A percentile compares a stretch with the other conserved stretches of the same genome.
phyloP scores from a whole-genome alignment of 305 asterid species.

The Fraxinus sp. region DNA sequence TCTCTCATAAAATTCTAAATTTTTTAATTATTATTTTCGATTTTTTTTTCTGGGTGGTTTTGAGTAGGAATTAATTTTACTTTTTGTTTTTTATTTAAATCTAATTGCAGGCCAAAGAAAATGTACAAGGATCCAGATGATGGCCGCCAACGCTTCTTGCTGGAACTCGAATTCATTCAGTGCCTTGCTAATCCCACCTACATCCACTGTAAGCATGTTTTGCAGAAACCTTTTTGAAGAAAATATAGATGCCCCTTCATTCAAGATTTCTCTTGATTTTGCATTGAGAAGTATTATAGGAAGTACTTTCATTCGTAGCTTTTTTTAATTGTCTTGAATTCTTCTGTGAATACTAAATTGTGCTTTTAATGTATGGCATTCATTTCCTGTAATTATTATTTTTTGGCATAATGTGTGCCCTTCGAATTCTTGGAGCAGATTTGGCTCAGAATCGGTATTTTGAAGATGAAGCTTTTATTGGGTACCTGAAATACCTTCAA shows the following conservation, averaged over 20 bases:
- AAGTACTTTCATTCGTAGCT: not conserved
- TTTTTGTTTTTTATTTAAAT: not conserved
- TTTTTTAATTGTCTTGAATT: not conserved
- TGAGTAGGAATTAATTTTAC: not conserved
- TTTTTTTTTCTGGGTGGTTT: not conserved
- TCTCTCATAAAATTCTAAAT: not conserved
- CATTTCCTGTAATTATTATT: not conserved
- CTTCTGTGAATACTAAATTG: not conserved
- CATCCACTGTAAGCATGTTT: conserved; percentile 55
- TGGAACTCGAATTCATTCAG: conserved; percentile 82
- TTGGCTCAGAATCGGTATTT: conserved; percentile 94
- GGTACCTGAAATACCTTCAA: conserved; percentile 85
- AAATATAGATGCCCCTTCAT: not conserved
- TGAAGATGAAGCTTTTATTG: conserved; percentile 90
- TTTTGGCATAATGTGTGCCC: conserved; percentile 17
- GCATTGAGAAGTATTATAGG: not conserved
- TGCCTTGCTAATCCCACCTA: conserved; percentile 90
- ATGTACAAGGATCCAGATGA: conserved; percentile 70
- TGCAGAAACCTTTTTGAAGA: not conserved
- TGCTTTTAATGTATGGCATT: not conserved
- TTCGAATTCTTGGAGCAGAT: conserved; percentile 44
- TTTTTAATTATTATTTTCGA: too few relatives aligned
- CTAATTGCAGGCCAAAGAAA: conserved; percentile 41
- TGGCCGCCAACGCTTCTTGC: conserved; percentile 84
- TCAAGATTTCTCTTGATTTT: not conserved